A percentile compares a stretch with the other conserved stretches of the same genome.
phyloP scores from a whole-genome alignment of 202 grass and related monocot species.

The Schoenoplectus tabernaemontani region DNA sequence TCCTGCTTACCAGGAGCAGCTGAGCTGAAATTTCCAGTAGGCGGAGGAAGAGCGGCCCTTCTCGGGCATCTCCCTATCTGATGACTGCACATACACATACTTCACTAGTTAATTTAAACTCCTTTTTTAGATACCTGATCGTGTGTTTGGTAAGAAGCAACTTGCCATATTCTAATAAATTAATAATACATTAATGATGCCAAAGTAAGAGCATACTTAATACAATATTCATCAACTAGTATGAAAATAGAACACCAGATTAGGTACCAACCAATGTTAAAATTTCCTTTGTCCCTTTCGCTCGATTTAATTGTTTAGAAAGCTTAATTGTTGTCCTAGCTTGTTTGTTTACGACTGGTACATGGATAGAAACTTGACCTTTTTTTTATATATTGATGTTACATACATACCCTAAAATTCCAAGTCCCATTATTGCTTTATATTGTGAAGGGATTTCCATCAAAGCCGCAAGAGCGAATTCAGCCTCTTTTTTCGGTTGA shows the following conservation, averaged over 20 bases:
- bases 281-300: not conserved
- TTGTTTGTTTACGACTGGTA: not conserved
- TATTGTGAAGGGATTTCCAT: constrained; percentile 38
- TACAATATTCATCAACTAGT: not conserved
- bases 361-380: not conserved
- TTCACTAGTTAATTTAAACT: constrained; percentile 17
- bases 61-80: constrained; percentile 37
- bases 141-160: constrained; percentile 23
- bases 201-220: not conserved
- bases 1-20: constrained; percentile 31
- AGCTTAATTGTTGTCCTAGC: not conserved
- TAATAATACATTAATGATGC: constrained; percentile 13
- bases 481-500: constrained; percentile 19
- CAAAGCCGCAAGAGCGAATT: constrained; percentile 27
- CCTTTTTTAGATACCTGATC: not conserved
- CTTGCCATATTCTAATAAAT: constrained; percentile 11
- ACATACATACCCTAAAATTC: constrained; percentile 10
- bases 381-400: not conserved
- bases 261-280: not conserved
- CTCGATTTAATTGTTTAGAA: not conserved
- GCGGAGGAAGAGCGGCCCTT: constrained; percentile 63
- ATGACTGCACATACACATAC: constrained; percentile 41
- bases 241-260: not conserved
- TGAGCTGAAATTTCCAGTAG: constrained; percentile 38
- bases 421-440: constrained; percentile 27